Conservation (phyloP, 2,329 filamentous ascomycete species). For the Hymenotorrendiella dingleyae region DNA sequence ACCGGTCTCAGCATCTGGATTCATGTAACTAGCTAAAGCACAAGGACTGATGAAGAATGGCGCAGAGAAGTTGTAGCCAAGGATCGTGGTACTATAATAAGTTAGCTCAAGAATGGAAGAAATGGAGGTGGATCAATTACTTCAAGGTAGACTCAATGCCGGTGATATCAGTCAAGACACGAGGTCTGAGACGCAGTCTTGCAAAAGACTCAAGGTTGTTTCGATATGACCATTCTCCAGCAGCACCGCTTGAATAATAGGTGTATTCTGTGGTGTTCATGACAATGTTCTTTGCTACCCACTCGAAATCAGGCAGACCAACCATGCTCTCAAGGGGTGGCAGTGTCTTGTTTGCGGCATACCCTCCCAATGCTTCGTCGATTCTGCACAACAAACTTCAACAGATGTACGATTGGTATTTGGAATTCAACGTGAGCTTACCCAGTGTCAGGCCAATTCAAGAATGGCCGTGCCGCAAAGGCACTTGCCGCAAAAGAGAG, state of each 20-base stretch:
- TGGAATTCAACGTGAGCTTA: not conserved
- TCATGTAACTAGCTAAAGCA: constrained; percentile 40
- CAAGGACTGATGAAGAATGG: constrained; percentile 49
- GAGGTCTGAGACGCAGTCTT: constrained; percentile 42
- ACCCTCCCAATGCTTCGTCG: constrained; percentile 9
- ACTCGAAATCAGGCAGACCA: constrained; percentile 49
- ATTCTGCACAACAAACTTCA: constrained; percentile 1
- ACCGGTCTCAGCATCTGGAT: constrained; percentile 43
- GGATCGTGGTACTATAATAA: constrained; percentile 36
- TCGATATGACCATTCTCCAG: constrained; percentile 49
- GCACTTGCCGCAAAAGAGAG: not conserved
- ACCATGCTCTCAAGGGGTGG: constrained; percentile 35
- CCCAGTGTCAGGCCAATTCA: not conserved
- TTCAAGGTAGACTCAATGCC: constrained; percentile 34
- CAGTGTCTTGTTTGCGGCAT: not conserved
- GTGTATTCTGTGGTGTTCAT: constrained; percentile 44
- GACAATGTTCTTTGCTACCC: constrained; percentile 42
- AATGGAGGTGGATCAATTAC: not conserved
- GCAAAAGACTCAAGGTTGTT: constrained; percentile 51
- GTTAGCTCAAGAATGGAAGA: not conserved
- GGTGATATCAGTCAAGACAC: constrained; percentile 44
- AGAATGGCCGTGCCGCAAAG: not conserved
- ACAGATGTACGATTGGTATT: not conserved
- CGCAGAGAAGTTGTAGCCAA: constrained; percentile 47
- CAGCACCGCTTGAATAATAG: constrained; percentile 52